These are phyloP conservation scores for Trichoderma aggressivum DNA, from an alignment of 2,329 filamentous ascomycete species.

Conservation along the genomic window DNA sequence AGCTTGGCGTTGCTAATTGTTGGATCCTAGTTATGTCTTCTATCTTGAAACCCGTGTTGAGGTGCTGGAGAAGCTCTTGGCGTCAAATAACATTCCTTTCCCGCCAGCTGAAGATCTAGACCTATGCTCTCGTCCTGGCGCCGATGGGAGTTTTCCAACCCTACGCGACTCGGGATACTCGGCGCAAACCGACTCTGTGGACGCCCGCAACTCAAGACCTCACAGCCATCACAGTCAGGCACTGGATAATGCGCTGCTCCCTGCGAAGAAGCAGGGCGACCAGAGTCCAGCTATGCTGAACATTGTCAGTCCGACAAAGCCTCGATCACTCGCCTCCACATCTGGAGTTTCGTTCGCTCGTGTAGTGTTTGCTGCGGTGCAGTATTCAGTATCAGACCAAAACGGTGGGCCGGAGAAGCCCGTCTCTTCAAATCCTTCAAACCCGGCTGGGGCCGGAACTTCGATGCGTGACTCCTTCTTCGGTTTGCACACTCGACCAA, in stretches of 20 bases:
- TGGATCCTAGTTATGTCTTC: constrained; percentile 72
- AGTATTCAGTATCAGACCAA: constrained; percentile 61
- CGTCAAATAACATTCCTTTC: constrained; percentile 66
- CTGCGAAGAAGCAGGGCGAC: constrained; percentile 31
- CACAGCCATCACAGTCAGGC: constrained; percentile 31
- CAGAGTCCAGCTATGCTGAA: constrained; percentile 58
- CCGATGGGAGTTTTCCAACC: constrained; percentile 33
- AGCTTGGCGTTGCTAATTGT: constrained; percentile 23
- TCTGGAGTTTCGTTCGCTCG: constrained; percentile 92
- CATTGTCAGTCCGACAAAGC: constrained; percentile 73
- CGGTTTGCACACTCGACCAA: constrained; percentile 87
- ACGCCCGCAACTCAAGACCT: constrained; percentile 26
- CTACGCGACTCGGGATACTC: constrained; percentile 34
- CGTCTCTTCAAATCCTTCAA: constrained; percentile 21
- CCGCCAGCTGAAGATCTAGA: constrained; percentile 70
- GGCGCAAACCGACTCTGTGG: constrained; percentile 32
- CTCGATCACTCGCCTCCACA: constrained; percentile 76
- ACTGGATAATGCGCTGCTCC: constrained; percentile 31
- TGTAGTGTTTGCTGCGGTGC: constrained; percentile 91
- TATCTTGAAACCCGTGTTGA: constrained; percentile 86
- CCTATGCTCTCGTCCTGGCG: constrained; percentile 50
- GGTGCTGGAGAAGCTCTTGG: constrained; percentile 75
- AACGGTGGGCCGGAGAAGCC: constrained; percentile 43
- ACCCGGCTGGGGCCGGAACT: constrained; percentile 50
- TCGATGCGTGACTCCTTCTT: constrained; percentile 97